phyloP scores from a whole-genome alignment of 192 early-diverging fungal genomes.

The Backusella tarrabulga region DNA sequence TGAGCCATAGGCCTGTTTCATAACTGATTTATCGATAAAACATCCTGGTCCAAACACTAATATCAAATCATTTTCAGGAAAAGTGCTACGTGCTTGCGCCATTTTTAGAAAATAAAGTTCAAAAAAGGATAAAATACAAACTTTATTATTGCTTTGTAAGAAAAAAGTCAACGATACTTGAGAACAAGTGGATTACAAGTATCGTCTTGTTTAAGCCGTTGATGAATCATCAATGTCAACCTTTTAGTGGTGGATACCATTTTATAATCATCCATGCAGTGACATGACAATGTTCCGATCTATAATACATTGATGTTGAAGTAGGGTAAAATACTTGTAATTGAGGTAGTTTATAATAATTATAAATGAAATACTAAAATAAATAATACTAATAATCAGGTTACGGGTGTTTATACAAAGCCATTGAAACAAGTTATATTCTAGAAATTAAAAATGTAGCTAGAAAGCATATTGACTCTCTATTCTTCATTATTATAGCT shows the following conservation, averaged over 20 bases:
- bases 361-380: background rate
- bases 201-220: background rate
- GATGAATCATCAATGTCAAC: background rate
- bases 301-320: too few relatives aligned
- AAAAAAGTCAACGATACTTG: background rate
- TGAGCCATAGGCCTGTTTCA: too few relatives aligned
- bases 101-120: background rate
- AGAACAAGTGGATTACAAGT: background rate
- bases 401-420: too few relatives aligned
- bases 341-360: background rate
- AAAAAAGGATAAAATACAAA: conserved; percentile 2
- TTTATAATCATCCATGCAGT: background rate
- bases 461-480: background rate
- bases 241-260: background rate
- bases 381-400: too few relatives aligned
- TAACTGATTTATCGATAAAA: too few relatives aligned
- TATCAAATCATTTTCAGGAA: background rate
- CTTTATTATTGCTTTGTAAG: background rate
- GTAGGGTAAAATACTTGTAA: background rate
- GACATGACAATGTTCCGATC: too few relatives aligned
- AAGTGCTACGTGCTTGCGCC: background rate
- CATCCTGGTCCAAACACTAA: background rate
- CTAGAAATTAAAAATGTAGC: background rate
- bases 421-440: too few relatives aligned
- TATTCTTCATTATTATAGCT: too few relatives aligned